Evolutionary conservation across 805 yeast species (phyloP), one percentile per base, ranked within the genome.

Genomic region (Lipomyces mesembrius): DNA sequence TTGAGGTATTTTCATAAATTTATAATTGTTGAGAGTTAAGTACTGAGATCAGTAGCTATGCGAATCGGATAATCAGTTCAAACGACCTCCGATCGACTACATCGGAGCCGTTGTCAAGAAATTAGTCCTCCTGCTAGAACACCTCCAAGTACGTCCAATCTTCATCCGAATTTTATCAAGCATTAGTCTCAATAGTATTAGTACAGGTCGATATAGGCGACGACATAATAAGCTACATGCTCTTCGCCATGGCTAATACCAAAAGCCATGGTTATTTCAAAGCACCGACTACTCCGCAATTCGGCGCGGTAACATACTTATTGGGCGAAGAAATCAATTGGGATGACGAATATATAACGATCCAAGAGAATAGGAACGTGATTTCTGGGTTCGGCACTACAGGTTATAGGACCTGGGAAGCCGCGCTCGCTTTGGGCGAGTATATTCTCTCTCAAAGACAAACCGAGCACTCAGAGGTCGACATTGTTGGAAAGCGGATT

Each of bases 331-430:
- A n/a, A 17, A 22, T 6, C 22, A 17, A n/a, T 17, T n/a, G 14
- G 8, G 49, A 25, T 35, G 52, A 25, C 8, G 66, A 64, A 29
- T 12, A 35, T 7, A 60, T 75, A n/a, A 60, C 32, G 17, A 61
- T 75, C 37, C 39, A 51, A 11, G 79, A 76, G 62, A 67, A 65
- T 17, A 66, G 75, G 22, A 62, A 67, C 35, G 62, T 76, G 11
- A 69, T 79, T 27, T 70, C 76, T 25, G 72, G 72, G 4, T 69
- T 62, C n/a, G 96, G 96, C 4, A 88, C 96, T 0, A 94, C 98
- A 0, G 98, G 98, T 0, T 78, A 87, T 63, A 80, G 98, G 53
- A 94, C 98, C 0, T 93, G 98, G 98, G 97, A 92, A 74, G 98
- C 97, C 2, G 89, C 97, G 0, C 71, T 90, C 6, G 91, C 81